Conservation (phyloP, 1,139 yeast genomes). For the Lodderomyces oxycetoniae region DNA sequence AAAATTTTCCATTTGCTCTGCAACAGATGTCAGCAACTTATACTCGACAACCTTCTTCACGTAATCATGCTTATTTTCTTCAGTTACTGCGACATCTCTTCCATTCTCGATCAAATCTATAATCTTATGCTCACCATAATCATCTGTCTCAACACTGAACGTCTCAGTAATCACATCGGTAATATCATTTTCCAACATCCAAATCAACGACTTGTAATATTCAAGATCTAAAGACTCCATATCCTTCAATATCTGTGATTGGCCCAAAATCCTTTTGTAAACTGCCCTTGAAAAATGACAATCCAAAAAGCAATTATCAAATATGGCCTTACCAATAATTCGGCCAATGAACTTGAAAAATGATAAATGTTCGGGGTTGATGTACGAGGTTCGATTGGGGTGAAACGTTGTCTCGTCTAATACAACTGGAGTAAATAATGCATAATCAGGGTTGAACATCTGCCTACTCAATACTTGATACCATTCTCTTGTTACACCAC, state of each 20-base stretch:
- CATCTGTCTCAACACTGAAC: conserved; percentile 89
- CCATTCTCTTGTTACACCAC: conserved; percentile 98
- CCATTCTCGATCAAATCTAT: conserved; percentile 83
- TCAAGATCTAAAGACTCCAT: conserved; percentile 94
- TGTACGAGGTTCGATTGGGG: conserved; percentile 89
- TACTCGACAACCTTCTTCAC: conserved; percentile 84
- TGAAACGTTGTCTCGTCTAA: conserved; percentile 93
- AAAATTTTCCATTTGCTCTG: conserved; percentile 84
- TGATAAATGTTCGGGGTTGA: conserved; percentile 87
- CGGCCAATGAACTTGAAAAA: conserved; percentile 94
- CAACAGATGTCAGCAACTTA: conserved; percentile 74
- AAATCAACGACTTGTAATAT: conserved; percentile 83
- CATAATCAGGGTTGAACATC: conserved; percentile 96
- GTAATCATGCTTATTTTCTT: conserved; percentile 85
- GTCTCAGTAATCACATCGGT: conserved; percentile 97
- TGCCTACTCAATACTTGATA: conserved; percentile 90
- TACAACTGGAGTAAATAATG: conserved; percentile 86
- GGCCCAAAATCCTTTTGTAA: conserved; percentile 79
- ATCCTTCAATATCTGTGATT: conserved; percentile 80
- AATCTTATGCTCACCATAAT: conserved; percentile 82
- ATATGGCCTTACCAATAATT: conserved; percentile 90
- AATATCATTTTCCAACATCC: conserved; percentile 97
- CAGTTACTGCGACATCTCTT: conserved; percentile 79
- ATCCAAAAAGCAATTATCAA: conserved; percentile 81
- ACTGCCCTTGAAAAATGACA: conserved; percentile 96